Percentiles rank a stretch among this genome's conserved stretches.
phyloP scores from a whole-genome alignment of 805 yeast species.

The Candida peoriensis region DNA sequence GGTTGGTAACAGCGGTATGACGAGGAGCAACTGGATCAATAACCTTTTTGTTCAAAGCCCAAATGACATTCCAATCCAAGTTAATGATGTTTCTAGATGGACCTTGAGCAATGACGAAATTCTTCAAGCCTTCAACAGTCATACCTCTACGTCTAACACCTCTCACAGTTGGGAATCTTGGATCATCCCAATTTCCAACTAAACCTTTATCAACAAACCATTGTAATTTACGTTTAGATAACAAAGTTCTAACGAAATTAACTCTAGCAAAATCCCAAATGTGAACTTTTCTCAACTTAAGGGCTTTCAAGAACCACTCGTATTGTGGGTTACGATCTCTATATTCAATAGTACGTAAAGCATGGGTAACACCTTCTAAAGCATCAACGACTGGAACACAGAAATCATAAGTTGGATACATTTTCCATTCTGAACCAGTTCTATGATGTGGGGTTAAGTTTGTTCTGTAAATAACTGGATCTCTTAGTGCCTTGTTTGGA shows the following conservation, averaged over 20 bases:
- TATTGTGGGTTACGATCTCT: slow-evolving; percentile 98
- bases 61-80: slow-evolving; percentile 94
- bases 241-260: slow-evolving; percentile 90
- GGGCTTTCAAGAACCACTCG: slow-evolving; percentile 87
- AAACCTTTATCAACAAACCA: slow-evolving; percentile 95
- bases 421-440: slow-evolving; percentile 89
- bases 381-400: slow-evolving; percentile 97
- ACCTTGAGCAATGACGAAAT: slow-evolving; percentile 92
- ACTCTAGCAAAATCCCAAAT: slow-evolving; percentile 98
- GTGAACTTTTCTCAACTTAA: slow-evolving; percentile 84
- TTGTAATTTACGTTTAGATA: slow-evolving; percentile 96
- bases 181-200: slow-evolving; percentile 97
- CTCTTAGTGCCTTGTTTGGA: slow-evolving; percentile 91
- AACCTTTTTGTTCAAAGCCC: slow-evolving; percentile 97
- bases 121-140: slow-evolving; percentile 96
- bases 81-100: slow-evolving; percentile 96
- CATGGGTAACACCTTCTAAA: slow-evolving; percentile 95
- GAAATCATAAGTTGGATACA: slow-evolving; percentile 98
- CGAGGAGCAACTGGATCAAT: slow-evolving; percentile 98
- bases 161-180: slow-evolving; percentile 98
- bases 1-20: slow-evolving; percentile 77
- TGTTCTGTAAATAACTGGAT: slow-evolving; percentile 97
- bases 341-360: slow-evolving; percentile 96
- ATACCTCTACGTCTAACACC: slow-evolving; percentile 99
- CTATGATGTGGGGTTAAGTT: slow-evolving; percentile 97